Evolutionary conservation across 2,329 filamentous ascomycete genomes (phyloP), one percentile per base, ranked within the genome.

Genomic region (Magnaporthales sp.): DNA sequence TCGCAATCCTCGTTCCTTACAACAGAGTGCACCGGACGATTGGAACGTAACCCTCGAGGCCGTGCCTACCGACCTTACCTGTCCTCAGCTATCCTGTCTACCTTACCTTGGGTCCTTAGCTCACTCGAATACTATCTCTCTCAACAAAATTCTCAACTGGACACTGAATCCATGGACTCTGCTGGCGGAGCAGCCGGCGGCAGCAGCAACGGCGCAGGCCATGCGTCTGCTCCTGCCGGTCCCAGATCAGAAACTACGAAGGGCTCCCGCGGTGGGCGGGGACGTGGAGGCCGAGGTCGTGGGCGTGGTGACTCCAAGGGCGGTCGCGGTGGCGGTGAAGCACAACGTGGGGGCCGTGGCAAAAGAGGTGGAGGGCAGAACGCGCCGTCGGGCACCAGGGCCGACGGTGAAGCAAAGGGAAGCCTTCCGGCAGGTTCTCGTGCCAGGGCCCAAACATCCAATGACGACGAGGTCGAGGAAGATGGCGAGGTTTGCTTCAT

Each of bases 401-500:
- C 31, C 2, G 32, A 15, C 24, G 26, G 24, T 29, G 62, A 10
- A 62, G 67, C 30, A 69, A 66, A 62, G 67, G 24, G 29, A 68
- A 15, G 60, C 68, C 3, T 62, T 68, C 61, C 58, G 63, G 22
- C 62, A 54, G 29, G 63, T 66, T 10, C 29, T 30, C 9, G 66
- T 62, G 51, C 67, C 46, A 69, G 69, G 61, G 22, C 64, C 4
- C 66, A 67, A 22, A 63, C 32, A 7, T 24, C 38, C n/a, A 66
- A 19, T 29, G 66, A 31, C 7, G 66, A 61, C 51, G 69, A 30
- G 54, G 68, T 38, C 6, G 85, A 84, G 27, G 81, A 81, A 31
- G 90, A 93, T 67, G 89, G 84, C 29, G 93, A 97, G 69, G 86
- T 97, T 68, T 99, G 95, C 85, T 98, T 98, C 79, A 99, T 99